A percentile compares a stretch with the other conserved stretches of the same genome.
Evolutionary conservation across 495 filamentous ascomycete genomes (phyloP).

Genomic region (Massariosphaeria phaeospora): DNA sequence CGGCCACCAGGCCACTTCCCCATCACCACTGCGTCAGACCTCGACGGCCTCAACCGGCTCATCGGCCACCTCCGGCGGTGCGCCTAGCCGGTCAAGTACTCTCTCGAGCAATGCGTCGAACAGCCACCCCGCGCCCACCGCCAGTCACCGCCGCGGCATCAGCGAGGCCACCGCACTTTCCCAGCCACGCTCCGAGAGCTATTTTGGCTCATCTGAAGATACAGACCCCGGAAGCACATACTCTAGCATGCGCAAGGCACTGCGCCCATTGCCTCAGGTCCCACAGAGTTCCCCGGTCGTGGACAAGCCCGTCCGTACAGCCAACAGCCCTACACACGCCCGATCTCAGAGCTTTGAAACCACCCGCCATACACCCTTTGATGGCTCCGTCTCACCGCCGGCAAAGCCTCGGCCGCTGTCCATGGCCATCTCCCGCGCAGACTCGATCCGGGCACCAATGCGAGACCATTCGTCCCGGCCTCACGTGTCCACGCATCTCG

Average conservation of each 20-base stretch:
- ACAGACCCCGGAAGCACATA: constrained; percentile 55
- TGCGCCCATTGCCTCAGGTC: constrained; percentile 69
- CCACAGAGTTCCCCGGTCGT: constrained; percentile 49
- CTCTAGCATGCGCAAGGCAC: constrained; percentile 65
- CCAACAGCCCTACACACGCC: constrained; percentile 30
- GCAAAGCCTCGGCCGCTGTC: constrained; percentile 34
- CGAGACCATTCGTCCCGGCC: constrained; percentile 23
- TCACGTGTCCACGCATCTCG: constrained; percentile 24
- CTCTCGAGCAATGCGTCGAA: constrained; percentile 73
- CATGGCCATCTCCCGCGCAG: constrained; percentile 38
- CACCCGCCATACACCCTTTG: constrained; percentile 16
- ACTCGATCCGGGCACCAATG: constrained; percentile 37
- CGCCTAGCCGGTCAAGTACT: constrained; percentile 68
- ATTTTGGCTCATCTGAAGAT: constrained; percentile 43
- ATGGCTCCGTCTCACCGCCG: constrained; percentile 34
- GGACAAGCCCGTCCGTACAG: constrained; percentile 20
- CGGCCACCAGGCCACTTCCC: constrained; percentile 54
- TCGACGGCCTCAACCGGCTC: constrained; percentile 77
- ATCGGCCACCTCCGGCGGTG: constrained; percentile 65
- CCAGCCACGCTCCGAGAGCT: constrained; percentile 42
- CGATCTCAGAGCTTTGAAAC: constrained; percentile 33
- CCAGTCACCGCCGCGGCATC: constrained; percentile 68
- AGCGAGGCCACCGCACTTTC: constrained; percentile 59
- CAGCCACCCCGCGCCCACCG: constrained; percentile 44
- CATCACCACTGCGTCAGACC: constrained; percentile 62